Evolutionary conservation across 805 yeast genomes (phyloP).

Genomic region (Teunomyces panamensis): DNA sequence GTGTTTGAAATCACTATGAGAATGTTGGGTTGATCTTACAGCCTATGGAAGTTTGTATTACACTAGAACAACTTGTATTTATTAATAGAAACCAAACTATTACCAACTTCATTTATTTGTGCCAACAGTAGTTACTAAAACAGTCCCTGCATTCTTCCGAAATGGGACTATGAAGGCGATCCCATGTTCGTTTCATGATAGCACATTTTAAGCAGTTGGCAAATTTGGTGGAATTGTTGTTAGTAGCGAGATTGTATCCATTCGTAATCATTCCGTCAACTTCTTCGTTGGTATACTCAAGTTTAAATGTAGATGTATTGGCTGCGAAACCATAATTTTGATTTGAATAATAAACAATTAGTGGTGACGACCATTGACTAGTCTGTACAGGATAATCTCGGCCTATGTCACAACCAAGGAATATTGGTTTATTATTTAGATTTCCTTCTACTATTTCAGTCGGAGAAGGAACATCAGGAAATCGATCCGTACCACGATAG

Average conservation of each 20-base stretch:
- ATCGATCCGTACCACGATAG: conserved; percentile 9
- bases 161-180: conserved; percentile 21
- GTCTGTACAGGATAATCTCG: conserved; percentile 24
- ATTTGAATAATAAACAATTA: conserved; percentile 53
- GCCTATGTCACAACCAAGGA: conserved; percentile 42
- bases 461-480: conserved; percentile 37
- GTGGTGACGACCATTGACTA: conserved; percentile 43
- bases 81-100: background rate
- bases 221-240: conserved; percentile 38
- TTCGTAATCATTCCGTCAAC: conserved; percentile 45
- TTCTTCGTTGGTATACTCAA: conserved; percentile 47
- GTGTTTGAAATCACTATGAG: conserved; percentile 91
- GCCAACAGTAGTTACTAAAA: conserved; percentile 19
- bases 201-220: conserved; percentile 57
- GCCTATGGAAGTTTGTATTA: too few species aligned
- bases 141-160: conserved; percentile 18
- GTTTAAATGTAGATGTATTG: conserved; percentile 59
- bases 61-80: background rate
- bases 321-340: conserved; percentile 39
- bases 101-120: background rate
- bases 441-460: conserved; percentile 16
- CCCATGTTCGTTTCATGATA: conserved; percentile 50
- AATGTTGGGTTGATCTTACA: conserved; percentile 32
- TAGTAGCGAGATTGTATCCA: conserved; percentile 52
- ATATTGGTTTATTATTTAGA: conserved; percentile 28